Percentiles rank a stretch among this genome's conserved stretches.
phyloP scores from a whole-genome alignment of 2,329 filamentous ascomycete genomes.

The Phialophora chinensis region DNA sequence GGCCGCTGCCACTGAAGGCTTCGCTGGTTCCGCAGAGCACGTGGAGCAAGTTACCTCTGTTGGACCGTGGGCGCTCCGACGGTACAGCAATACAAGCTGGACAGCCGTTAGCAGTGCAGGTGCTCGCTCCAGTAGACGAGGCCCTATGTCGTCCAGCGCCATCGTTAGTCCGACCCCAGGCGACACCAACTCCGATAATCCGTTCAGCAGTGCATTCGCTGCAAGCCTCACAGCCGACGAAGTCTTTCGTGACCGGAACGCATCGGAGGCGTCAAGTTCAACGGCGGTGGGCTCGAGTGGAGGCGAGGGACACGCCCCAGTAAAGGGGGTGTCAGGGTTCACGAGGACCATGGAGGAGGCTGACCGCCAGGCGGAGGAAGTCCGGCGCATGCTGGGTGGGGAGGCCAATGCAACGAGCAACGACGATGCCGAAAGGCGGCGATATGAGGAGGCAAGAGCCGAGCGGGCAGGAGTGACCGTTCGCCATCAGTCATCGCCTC shows the following conservation, averaged over 20 bases:
- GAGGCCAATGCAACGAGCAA: neutral
- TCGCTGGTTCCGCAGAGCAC: neutral
- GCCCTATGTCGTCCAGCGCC: constrained; percentile 4
- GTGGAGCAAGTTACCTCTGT: constrained; percentile 4
- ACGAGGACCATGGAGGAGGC: constrained; percentile 9
- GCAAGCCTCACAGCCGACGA: neutral
- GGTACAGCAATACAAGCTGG: constrained; percentile 9
- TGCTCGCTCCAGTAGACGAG: constrained; percentile 2
- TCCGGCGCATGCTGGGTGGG: neutral
- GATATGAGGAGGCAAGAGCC: neutral
- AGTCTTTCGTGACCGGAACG: neutral
- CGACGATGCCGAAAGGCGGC: neutral
- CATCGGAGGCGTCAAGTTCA: constrained; percentile 4
- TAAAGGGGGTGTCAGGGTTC: neutral
- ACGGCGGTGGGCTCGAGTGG: neutral
- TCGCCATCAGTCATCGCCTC: neutral
- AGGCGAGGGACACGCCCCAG: neutral
- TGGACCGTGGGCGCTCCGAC: constrained; percentile 10
- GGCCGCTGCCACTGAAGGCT: neutral
- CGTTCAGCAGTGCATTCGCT: constrained; percentile 1
- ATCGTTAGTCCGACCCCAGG: neutral
- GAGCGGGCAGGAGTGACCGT: neutral
- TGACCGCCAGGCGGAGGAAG: constrained; percentile 7
- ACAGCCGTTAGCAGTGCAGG: constrained; percentile 1
- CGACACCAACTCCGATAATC: neutral